Percentiles rank a stretch among this genome's conserved stretches.
phyloP scores from a whole-genome alignment of 2,329 filamentous ascomycete species.

The Cordyceps javanica region DNA sequence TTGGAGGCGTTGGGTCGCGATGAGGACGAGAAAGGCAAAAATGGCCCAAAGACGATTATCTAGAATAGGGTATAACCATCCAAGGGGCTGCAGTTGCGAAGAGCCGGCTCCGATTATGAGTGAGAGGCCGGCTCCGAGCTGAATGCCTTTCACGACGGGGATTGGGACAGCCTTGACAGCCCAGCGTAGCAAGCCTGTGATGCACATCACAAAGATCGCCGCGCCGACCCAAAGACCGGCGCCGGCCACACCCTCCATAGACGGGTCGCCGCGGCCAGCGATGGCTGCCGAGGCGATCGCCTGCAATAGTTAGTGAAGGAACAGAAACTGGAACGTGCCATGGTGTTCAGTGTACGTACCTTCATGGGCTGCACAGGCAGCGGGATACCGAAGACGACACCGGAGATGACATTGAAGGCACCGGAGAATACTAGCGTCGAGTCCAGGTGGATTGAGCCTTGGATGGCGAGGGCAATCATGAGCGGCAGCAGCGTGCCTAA shows the following conservation, averaged over 20 bases:
- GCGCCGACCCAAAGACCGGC: conserved; percentile 68
- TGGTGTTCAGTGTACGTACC: conserved; percentile 29
- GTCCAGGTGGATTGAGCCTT: conserved; percentile 72
- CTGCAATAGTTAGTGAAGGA: conserved; percentile 25
- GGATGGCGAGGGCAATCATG: conserved; percentile 76
- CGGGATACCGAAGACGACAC: conserved; percentile 77
- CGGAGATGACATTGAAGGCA: conserved; percentile 78
- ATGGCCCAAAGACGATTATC: conserved; percentile 77
- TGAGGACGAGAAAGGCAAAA: conserved; percentile 64
- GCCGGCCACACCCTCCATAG: conserved; percentile 61
- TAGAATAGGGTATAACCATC: conserved; percentile 60
- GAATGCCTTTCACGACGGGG: conserved; percentile 89
- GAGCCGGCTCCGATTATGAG: conserved; percentile 72
- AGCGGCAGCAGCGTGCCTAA: conserved; percentile 85
- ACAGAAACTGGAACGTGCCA: not conserved
- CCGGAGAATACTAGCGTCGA: conserved; percentile 86
- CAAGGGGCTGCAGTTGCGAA: conserved; percentile 59
- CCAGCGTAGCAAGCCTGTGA: conserved; percentile 71
- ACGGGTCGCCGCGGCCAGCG: conserved; percentile 49
- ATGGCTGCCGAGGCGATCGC: conserved; percentile 92
- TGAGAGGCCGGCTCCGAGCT: conserved; percentile 83
- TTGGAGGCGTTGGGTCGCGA: conserved; percentile 59
- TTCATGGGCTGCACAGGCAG: conserved; percentile 87
- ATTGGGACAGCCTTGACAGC: conserved; percentile 71
- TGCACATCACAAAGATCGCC: conserved; percentile 68